Evolutionary conservation across 2,329 filamentous ascomycete species (phyloP).

Genomic region (Diaporthe ampelina): DNA sequence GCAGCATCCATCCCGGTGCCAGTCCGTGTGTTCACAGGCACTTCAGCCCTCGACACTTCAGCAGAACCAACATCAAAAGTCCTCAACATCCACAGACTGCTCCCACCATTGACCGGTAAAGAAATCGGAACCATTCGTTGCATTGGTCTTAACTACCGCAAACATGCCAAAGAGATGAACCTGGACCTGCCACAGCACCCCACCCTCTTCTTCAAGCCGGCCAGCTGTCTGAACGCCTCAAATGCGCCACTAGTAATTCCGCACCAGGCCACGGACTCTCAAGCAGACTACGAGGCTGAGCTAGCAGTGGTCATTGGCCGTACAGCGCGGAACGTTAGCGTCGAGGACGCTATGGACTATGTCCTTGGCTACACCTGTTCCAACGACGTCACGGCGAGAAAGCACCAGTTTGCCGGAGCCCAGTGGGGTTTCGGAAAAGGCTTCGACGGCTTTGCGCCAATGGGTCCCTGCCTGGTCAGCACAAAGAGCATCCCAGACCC

Average conservation of each 20-base stretch:
- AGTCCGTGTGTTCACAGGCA: constrained; percentile 42
- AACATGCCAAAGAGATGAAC: constrained; percentile 56
- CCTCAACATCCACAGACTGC: constrained; percentile 42
- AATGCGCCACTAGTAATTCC: constrained; percentile 49
- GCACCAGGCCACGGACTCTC: constrained; percentile 52
- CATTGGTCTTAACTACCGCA: constrained; percentile 60
- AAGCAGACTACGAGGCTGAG: constrained; percentile 69
- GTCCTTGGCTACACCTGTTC: constrained; percentile 71
- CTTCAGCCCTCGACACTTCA: neutral
- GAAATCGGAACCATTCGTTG: constrained; percentile 59
- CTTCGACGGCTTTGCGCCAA: constrained; percentile 53
- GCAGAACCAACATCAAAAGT: constrained; percentile 5
- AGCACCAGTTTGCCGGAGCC: constrained; percentile 68
- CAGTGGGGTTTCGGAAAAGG: constrained; percentile 71
- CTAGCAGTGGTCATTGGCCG: constrained; percentile 70
- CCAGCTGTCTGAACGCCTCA: constrained; percentile 52
- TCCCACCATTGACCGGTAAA: constrained; percentile 52
- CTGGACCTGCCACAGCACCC: constrained; percentile 53
- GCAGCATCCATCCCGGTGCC: constrained; percentile 42
- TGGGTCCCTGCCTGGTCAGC: constrained; percentile 54
- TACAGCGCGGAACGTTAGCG: constrained; percentile 57
- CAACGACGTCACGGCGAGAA: constrained; percentile 66
- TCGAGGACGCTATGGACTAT: constrained; percentile 61
- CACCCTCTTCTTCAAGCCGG: constrained; percentile 56
- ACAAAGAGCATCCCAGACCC: constrained; percentile 49